Conservation (phyloP, 2,329 filamentous ascomycete species). For the Epichloe gansuensis region DNA sequence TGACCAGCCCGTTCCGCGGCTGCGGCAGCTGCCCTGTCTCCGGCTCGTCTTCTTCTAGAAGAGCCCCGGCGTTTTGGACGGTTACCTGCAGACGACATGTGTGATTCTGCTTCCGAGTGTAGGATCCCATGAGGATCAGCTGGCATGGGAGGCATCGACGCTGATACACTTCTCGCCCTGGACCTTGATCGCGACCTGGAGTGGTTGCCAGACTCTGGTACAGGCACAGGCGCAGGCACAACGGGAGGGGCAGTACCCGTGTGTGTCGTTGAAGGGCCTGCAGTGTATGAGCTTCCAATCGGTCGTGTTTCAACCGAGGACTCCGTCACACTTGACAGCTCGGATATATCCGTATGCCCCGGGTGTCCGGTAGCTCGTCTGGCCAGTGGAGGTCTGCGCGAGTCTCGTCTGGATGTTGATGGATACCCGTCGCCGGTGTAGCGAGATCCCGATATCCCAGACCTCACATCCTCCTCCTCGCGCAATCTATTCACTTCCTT, state of each 20-base stretch:
- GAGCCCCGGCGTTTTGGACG: constrained; percentile 30
- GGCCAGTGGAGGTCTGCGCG: constrained; percentile 17
- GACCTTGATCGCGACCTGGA: constrained; percentile 27
- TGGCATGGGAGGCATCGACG: constrained; percentile 43
- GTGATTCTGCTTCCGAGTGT: constrained; percentile 18
- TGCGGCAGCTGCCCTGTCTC: constrained; percentile 32
- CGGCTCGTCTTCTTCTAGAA: constrained; percentile 32
- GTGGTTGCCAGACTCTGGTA: constrained; percentile 13
- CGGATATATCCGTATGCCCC: constrained; percentile 15
- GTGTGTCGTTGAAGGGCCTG: constrained; percentile 8
- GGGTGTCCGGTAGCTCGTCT: constrained; percentile 20
- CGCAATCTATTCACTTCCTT: constrained; percentile 34
- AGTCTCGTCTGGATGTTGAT: constrained; percentile 29
- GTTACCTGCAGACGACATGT: constrained; percentile 18
- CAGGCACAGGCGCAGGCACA: constrained; percentile 3
- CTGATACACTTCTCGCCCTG: constrained; percentile 22
- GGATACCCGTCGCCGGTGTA: constrained; percentile 57
- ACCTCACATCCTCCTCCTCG: constrained; percentile 41
- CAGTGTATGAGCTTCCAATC: constrained; percentile 14
- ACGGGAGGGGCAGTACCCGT: constrained; percentile 12
- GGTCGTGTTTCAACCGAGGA: constrained; percentile 21
- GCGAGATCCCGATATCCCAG: constrained; percentile 47
- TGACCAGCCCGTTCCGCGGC: constrained; percentile 34
- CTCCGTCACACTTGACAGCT: constrained; percentile 23
- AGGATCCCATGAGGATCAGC: constrained; percentile 34